phyloP scores from a whole-genome alignment of 2,329 filamentous ascomycete genomes.

The Zelopaecilomyces penicillatus region DNA sequence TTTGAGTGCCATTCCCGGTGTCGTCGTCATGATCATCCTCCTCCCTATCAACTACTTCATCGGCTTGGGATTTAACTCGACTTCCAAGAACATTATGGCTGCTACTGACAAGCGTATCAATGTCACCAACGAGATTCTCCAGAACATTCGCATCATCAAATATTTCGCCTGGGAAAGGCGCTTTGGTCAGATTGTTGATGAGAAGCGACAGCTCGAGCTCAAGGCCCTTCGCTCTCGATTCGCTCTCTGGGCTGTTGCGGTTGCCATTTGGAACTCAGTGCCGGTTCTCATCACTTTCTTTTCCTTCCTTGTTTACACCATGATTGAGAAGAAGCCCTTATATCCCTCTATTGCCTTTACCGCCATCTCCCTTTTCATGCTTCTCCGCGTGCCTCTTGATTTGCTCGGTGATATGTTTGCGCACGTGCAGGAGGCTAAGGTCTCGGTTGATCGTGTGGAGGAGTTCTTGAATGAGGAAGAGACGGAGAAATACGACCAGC shows the following conservation, averaged over 20 bases:
- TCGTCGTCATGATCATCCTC: slow-evolving; percentile 80
- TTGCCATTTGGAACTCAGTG: slow-evolving; percentile 93
- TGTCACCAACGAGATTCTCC: slow-evolving; percentile 90
- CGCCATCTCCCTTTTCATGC: slow-evolving; percentile 88
- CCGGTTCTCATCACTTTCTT: slow-evolving; percentile 94
- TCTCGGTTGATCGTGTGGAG: slow-evolving; percentile 93
- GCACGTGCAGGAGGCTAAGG: slow-evolving; percentile 94
- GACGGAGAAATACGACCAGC: slow-evolving; percentile 87
- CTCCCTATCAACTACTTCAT: slow-evolving; percentile 87
- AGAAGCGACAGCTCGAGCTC: slow-evolving; percentile 75
- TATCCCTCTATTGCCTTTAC: slow-evolving; percentile 93
- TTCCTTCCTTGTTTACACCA: slow-evolving; percentile 88
- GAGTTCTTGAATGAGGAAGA: slow-evolving; percentile 90
- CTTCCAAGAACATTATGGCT: slow-evolving; percentile 84
- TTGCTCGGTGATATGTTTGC: slow-evolving; percentile 98
- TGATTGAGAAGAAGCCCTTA: slow-evolving; percentile 79
- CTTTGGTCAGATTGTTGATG: slow-evolving; percentile 77
- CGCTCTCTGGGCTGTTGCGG: slow-evolving; percentile 83
- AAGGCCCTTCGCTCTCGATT: slow-evolving; percentile 72
- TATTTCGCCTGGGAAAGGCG: slow-evolving; percentile 98
- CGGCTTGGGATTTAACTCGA: slow-evolving; percentile 72
- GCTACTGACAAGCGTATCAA: slow-evolving; percentile 95
- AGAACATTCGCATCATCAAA: slow-evolving; percentile 98
- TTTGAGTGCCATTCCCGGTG: slow-evolving; percentile 85
- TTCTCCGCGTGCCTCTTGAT: slow-evolving; percentile 86